Conservation (phyloP, 2,329 filamentous ascomycete genomes). For the Pseudogymnoascus sp. region DNA sequence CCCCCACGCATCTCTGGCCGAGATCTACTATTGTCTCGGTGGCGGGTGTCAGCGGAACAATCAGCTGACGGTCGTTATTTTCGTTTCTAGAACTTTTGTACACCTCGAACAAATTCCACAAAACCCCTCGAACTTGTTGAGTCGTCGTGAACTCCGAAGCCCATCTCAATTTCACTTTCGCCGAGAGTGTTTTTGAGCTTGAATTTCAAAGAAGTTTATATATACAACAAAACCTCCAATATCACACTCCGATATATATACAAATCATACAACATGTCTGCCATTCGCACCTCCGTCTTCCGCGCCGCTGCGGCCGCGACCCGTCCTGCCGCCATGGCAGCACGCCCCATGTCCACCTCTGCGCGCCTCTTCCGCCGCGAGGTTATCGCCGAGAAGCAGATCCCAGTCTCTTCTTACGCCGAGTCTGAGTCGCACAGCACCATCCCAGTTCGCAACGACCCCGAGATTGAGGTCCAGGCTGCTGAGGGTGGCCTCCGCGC, state of each 20-base stretch:
- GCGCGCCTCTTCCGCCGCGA: constrained; percentile 18
- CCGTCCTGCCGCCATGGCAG: constrained; percentile 11
- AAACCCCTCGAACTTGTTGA: not conserved
- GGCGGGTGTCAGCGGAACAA: not conserved
- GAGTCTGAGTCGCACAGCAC: constrained; percentile 15
- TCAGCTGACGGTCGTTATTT: not conserved
- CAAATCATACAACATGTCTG: constrained; percentile 11
- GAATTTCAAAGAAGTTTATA: not conserved
- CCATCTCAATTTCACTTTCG: not conserved
- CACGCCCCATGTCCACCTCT: constrained; percentile 21
- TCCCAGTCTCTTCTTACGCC: constrained; percentile 20
- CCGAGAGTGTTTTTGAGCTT: not conserved
- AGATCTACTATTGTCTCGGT: not conserved
- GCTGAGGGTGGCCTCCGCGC: constrained; percentile 6
- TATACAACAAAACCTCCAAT: not conserved
- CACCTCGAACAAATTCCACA: not conserved
- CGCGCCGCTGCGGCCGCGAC: constrained; percentile 9
- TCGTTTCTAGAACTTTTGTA: constrained; percentile 5
- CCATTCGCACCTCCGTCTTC: constrained; percentile 5
- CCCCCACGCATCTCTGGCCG: not conserved
- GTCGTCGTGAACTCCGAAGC: not conserved
- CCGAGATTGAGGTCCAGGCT: not conserved
- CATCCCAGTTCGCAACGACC: constrained; percentile 22
- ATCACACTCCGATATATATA: not conserved
- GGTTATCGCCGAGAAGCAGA: constrained; percentile 24